Evolutionary conservation across 2,329 filamentous ascomycete species (phyloP), one percentile per base, ranked within the genome.

Genomic region (Coniochaeta hoffmannii): DNA sequence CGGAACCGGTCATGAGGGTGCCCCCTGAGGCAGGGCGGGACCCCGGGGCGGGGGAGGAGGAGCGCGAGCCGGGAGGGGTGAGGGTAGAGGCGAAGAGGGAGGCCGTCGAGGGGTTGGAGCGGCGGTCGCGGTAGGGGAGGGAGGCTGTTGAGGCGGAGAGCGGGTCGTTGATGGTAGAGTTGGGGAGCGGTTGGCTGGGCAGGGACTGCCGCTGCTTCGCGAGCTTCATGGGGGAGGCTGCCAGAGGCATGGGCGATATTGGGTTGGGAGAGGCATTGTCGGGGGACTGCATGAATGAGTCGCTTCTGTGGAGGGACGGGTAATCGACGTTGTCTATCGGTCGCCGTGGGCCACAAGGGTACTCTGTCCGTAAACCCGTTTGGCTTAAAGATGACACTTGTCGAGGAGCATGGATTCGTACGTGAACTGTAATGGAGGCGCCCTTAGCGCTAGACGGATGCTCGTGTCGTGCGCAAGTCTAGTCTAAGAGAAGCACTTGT

Each of bases 221-320:
- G 57, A 84, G 65, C 64, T 76, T 83, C 67, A 80, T 64, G 60
- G 76, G 68, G 59, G 86, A 81, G 63, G 83, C 79, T 62, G 85
- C 85, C 66, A 83, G 75, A 65, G 88, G 85, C 70, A 88, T 80
- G 65, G 86, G 81, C 70, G 86, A 83, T 71, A 87, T 81, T 69
- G 86, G 83, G 71, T 86, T 81, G 64, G 82, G 78, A 19, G 41
- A 46, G 75, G 77, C 83, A 83, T 87, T 76, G 69, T 81, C 76
- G 68, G 80, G 75, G 71, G 83, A 79, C 80, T 84, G 84, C 86
- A 89, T 89, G 75, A 46, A 46, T 46, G 41, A 46, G 19, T 46
- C 3, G 24, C 11, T 28, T 19, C 11, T 5, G 41, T 26, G 19
- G 38, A 44, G 38, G 24, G 38, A 44, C 11, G 17, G 11, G 19